These are phyloP conservation scores for Leccinum sublutescens DNA, from an alignment of 768 basidiomycete genomes.

Conservation along the genomic window DNA sequence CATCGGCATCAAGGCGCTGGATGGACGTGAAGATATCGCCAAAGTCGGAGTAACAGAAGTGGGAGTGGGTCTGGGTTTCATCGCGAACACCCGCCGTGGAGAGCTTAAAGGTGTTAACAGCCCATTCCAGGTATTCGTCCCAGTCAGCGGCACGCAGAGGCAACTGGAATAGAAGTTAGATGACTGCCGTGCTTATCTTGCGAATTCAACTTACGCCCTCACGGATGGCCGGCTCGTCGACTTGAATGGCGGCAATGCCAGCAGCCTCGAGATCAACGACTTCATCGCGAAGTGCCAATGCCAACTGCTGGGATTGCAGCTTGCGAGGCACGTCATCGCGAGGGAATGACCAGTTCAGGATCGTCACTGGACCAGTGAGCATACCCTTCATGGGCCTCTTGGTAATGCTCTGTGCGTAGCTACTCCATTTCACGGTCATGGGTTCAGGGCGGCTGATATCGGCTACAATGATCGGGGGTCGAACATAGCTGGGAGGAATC, in stretches of 20 bases:
- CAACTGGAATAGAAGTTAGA: slow-evolving; percentile 45
- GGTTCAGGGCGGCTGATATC: slow-evolving; percentile 91
- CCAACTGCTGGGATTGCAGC: slow-evolving; percentile 96
- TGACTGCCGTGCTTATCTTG: not conserved
- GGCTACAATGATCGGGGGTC: slow-evolving; percentile 97
- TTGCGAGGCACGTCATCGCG: slow-evolving; percentile 96
- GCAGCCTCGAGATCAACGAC: slow-evolving; percentile 96
- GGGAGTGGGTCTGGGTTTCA: slow-evolving; percentile 94
- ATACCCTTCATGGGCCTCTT: slow-evolving; percentile 98
- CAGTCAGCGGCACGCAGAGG: slow-evolving; percentile 96
- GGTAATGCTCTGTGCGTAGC: slow-evolving; percentile 94
- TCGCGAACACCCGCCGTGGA: slow-evolving; percentile 95
- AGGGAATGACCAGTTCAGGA: slow-evolving; percentile 99
- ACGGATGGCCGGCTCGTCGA: slow-evolving; percentile 99
- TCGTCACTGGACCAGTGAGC: slow-evolving; percentile 97
- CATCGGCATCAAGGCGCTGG: slow-evolving; percentile 94
- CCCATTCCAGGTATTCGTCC: slow-evolving; percentile 96
- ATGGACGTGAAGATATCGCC: slow-evolving; percentile 98
- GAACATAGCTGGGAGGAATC: slow-evolving; percentile 68
- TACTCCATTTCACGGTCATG: slow-evolving; percentile 97
- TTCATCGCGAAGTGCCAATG: slow-evolving; percentile 96
- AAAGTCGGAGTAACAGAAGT: slow-evolving; percentile 99
- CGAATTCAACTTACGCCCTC: slow-evolving; percentile 71
- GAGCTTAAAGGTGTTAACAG: slow-evolving; percentile 98
- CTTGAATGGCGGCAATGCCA: slow-evolving; percentile 96